Evolutionary conservation across 352 stramenopile genomes (phyloP), one percentile per base, ranked within the genome.

Genomic region (Phytophthora kernoviae): DNA sequence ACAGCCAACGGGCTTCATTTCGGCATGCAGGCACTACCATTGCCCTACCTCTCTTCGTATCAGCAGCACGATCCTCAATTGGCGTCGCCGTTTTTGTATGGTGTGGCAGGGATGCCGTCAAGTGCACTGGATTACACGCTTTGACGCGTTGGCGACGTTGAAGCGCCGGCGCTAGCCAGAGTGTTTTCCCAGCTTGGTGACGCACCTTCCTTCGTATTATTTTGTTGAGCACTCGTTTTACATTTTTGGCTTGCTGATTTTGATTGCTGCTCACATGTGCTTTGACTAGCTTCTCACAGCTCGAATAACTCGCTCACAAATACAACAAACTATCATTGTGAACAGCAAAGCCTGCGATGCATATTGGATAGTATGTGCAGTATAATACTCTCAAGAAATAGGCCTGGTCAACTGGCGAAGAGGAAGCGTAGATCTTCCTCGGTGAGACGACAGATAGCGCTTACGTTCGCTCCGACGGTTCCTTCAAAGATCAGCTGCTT

Each of bases 401-500:
- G 39, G 39, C 39, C 17, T n/a, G 32, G 8, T 81, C 41, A 87
- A 22, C 52, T 47, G 7, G 79, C 81, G 55, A 98, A 98, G 10
- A 98, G 73, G 54, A 98, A 98, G 6, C 90, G 79, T 36, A 98
- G 55, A 45, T 98, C 95, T 62, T 98, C 94, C 41, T 96, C 90
- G 0, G 94, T 98, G n/a, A 98, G 84, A 14, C 89, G 84, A 21
- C 77, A 88, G 39, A 98, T 87, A 9, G 88, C 86, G 14, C 77
- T 87, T 21, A 88, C 81, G 61, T 94, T 97, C 18, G 84, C 95
- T 15, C 97, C 97, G 11, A 99, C 96, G 0, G 97, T 99, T 30
- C 96, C 97, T 84, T 99, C 97, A 67, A 99, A 99, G 24, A 99
- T 98, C 39, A 99, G 75, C 34, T 88, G 75, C 65, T 96, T 96